These are phyloP conservation scores for Pelargonium cotyledonis DNA, from an alignment of 441 rosid species.

Conservation along the genomic window DNA sequence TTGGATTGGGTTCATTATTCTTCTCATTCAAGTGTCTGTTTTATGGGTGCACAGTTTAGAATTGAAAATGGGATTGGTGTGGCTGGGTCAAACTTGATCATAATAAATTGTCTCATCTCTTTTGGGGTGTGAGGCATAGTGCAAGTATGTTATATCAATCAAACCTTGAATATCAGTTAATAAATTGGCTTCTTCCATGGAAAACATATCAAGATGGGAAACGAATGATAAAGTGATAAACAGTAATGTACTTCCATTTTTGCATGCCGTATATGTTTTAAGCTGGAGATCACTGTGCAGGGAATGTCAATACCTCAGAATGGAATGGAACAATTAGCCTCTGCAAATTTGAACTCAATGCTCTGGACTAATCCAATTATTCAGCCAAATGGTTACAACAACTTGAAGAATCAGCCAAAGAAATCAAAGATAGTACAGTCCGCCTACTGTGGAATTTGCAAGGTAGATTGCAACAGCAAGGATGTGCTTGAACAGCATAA, in stretches of 20 bases:
- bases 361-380: slow-evolving; percentile 16
- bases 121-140: neutral
- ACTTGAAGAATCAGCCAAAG: slow-evolving; percentile 27
- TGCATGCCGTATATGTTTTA: neutral
- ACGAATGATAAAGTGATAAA: neutral
- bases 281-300: slow-evolving; percentile 15
- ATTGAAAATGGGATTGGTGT: no score
- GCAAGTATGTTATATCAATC: neutral
- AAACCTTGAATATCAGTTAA: neutral
- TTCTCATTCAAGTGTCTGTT: neutral
- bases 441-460: slow-evolving; percentile 39
- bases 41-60: neutral
- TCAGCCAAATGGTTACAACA: slow-evolving; percentile 20
- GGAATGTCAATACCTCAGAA: slow-evolving; percentile 15
- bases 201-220: no score
- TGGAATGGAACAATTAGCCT: slow-evolving; percentile 19
- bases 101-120: neutral
- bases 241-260: neutral
- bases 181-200: no score
- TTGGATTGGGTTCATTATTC: neutral
- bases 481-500: slow-evolving; percentile 40
- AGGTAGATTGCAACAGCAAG: slow-evolving; percentile 41
- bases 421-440: slow-evolving; percentile 34
- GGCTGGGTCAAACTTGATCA: neutral
- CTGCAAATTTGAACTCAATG: slow-evolving; percentile 19